These are phyloP conservation scores for Pseudogymnoascus sp. DNA, from an alignment of 2,329 filamentous ascomycete genomes.

Conservation along the genomic window DNA sequence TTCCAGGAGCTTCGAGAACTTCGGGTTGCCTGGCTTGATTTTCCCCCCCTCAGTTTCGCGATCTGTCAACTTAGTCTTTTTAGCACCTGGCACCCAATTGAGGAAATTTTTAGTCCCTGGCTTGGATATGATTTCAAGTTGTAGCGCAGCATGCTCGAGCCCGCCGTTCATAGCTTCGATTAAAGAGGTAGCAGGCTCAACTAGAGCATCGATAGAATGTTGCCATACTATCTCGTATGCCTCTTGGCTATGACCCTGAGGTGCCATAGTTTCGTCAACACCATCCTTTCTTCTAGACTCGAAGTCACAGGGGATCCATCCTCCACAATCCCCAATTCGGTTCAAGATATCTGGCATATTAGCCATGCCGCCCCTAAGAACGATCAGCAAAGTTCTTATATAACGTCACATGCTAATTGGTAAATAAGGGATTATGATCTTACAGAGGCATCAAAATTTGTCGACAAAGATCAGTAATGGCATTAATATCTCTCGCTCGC, in stretches of 20 bases:
- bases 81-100: constrained; percentile 8
- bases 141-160: constrained; percentile 1
- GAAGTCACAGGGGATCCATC: constrained; percentile 7
- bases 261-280: background rate
- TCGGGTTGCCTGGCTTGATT: background rate
- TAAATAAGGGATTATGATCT: background rate
- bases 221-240: constrained; percentile 9
- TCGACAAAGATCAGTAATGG: constrained; percentile 5
- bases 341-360: constrained; percentile 8
- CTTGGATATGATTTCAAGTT: constrained; percentile 5
- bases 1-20: background rate
- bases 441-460: constrained; percentile 9
- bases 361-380: background rate
- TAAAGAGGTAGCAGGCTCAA: constrained; percentile 10
- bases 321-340: constrained; percentile 5
- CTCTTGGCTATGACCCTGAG: background rate
- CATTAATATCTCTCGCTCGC: constrained; percentile 5
- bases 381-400: background rate
- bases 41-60: background rate
- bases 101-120: constrained; percentile 2
- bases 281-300: background rate
- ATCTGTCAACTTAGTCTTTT: background rate
- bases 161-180: constrained; percentile 5
- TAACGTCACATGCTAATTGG: background rate
- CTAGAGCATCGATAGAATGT: constrained; percentile 1